A percentile compares a stretch with the other conserved stretches of the same genome.
Conservation (phyloP, 495 filamentous ascomycete genomes). For the Penicillium odoratum region DNA sequence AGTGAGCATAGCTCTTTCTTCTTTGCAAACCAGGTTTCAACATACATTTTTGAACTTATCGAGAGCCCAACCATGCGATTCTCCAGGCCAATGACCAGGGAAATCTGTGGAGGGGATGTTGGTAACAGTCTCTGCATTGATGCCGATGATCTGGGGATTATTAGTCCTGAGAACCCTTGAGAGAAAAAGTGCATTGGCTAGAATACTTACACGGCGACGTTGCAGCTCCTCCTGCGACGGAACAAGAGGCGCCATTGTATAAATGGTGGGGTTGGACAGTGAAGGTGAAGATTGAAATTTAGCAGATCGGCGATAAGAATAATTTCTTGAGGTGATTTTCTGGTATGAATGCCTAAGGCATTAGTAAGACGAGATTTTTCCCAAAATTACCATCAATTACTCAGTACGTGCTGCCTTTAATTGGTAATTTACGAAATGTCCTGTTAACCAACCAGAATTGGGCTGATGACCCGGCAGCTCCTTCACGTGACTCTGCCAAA, state of each 20-base stretch:
- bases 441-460: constrained; percentile 39
- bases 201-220: constrained; percentile 46
- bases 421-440: constrained; percentile 2
- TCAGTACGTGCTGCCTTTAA: neutral
- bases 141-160: constrained; percentile 68
- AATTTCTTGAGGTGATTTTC: constrained; percentile 42
- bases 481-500: constrained; percentile 44
- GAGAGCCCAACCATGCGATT: constrained; percentile 86
- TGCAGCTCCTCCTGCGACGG: constrained; percentile 51
- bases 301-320: constrained; percentile 38
- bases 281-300: constrained; percentile 30
- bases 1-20: constrained; percentile 9
- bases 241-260: constrained; percentile 49
- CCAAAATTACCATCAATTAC: constrained; percentile 2
- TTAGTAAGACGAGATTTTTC: constrained; percentile 18
- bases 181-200: neutral
- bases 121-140: constrained; percentile 85
- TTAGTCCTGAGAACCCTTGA: neutral
- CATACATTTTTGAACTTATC: constrained; percentile 65
- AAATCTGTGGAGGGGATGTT: constrained; percentile 87
- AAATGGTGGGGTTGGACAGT: constrained; percentile 13
- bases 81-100: constrained; percentile 85
- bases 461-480: constrained; percentile 43
- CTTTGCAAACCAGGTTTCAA: neutral
- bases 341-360: constrained; percentile 29